Percentiles rank a stretch among this genome's conserved stretches.
phyloP scores from a whole-genome alignment of 106 monocot genomes.

The Posidonia australis region DNA sequence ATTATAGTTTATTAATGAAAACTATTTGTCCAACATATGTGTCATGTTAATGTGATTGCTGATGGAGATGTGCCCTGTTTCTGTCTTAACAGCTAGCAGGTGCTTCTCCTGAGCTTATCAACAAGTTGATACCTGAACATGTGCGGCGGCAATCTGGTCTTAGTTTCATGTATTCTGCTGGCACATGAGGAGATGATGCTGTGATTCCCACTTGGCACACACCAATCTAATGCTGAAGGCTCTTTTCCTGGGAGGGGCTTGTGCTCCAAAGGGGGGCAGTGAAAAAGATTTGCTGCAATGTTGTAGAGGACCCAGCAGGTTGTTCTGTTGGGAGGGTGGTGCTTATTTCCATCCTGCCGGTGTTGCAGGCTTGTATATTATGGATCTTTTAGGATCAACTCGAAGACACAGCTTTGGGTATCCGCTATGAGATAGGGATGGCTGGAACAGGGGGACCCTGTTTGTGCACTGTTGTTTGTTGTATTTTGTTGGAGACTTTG shows the following conservation, averaged over 20 bases:
- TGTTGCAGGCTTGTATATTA: neutral
- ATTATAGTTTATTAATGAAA: no score
- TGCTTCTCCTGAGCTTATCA: constrained; percentile 46
- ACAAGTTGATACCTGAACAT: constrained; percentile 62
- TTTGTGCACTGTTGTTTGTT: neutral
- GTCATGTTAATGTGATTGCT: no score
- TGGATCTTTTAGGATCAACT: neutral
- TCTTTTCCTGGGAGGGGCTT: neutral
- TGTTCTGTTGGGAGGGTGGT: neutral
- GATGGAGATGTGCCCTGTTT: neutral
- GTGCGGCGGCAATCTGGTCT: constrained; percentile 30
- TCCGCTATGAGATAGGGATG: neutral
- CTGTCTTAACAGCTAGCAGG: constrained; percentile 38
- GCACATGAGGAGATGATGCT: constrained; percentile 22
- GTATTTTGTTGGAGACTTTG: neutral
- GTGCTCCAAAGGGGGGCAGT: neutral
- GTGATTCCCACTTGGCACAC: neutral
- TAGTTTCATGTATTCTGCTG: constrained; percentile 26
- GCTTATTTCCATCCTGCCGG: neutral
- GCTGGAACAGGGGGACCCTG: neutral
- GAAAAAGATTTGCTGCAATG: neutral
- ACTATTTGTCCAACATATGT: no score
- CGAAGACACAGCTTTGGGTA: neutral
- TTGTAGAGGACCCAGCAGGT: neutral
- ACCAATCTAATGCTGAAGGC: neutral